Evolutionary conservation across 2,329 filamentous ascomycete genomes (phyloP).

Genomic region (Colletotrichum limetticola): DNA sequence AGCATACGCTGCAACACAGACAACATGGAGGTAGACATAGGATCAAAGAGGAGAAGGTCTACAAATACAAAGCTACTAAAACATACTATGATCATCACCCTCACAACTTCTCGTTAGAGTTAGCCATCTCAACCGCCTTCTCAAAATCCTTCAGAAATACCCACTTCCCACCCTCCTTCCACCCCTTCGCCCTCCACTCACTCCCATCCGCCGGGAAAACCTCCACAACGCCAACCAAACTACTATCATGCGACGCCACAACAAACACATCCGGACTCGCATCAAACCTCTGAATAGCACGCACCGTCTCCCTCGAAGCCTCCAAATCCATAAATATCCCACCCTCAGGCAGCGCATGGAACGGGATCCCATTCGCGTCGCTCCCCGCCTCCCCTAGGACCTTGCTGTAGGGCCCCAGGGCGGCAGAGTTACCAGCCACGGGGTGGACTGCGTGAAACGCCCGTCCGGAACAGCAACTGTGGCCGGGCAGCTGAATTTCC

Average conservation of each 20-base stretch:
- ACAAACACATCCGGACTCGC: slow-evolving; percentile 7
- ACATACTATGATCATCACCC: background rate
- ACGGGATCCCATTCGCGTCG: background rate
- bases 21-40: background rate
- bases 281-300: background rate
- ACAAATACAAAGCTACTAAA: background rate
- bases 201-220: background rate
- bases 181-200: background rate
- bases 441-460: slow-evolving; percentile 1
- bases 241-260: background rate
- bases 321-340: background rate
- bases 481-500: background rate
- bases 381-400: background rate
- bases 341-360: background rate
- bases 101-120: background rate
- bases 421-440: background rate
- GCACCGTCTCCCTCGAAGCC: background rate
- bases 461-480: background rate
- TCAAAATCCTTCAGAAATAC: background rate
- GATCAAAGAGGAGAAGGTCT: background rate
- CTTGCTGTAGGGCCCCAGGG: background rate
- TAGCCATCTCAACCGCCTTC: background rate
- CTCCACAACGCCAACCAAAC: background rate
- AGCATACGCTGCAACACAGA: background rate
- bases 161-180: slow-evolving; percentile 5